A percentile compares a stretch with the other conserved stretches of the same genome.
Conservation (phyloP, 2,329 filamentous ascomycete genomes). For the Aulographum hederae region DNA sequence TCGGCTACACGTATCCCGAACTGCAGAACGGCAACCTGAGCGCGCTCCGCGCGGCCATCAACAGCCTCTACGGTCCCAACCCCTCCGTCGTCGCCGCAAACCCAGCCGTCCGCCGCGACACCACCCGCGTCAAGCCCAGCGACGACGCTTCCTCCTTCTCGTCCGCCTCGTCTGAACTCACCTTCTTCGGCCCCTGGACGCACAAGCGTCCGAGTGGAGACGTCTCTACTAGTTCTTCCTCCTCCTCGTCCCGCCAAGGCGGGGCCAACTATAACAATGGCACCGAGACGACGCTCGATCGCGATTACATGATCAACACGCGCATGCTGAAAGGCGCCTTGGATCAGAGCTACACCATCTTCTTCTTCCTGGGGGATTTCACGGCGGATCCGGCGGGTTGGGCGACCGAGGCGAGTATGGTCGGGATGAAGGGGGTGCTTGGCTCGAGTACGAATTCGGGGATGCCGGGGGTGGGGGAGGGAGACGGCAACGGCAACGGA, state of each 20-base stretch:
- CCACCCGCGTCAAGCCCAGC: slow-evolving; percentile 6
- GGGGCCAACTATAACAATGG: no score
- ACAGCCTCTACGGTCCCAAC: slow-evolving; percentile 39
- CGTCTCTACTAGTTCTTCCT: not conserved
- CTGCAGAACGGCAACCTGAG: slow-evolving; percentile 22
- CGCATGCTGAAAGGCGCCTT: slow-evolving; percentile 41
- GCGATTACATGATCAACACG: slow-evolving; percentile 51
- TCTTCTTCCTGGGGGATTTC: slow-evolving; percentile 46
- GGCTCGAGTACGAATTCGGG: no score
- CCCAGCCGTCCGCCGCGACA: slow-evolving; percentile 2
- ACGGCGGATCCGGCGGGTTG: slow-evolving; percentile 29
- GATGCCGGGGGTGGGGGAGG: not conserved
- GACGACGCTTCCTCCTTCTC: not conserved
- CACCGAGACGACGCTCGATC: no score
- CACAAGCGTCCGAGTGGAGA: not conserved
- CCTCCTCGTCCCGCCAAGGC: no score
- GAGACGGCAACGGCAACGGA: not conserved
- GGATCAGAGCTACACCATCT: slow-evolving; percentile 35
- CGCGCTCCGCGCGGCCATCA: slow-evolving; percentile 35
- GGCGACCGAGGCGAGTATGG: slow-evolving; percentile 14
- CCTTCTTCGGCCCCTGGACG: not conserved
- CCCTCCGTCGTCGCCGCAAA: slow-evolving; percentile 6
- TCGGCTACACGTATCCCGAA: slow-evolving; percentile 64
- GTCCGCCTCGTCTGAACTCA: not conserved
- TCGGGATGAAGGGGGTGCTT: not conserved